A percentile compares a stretch with the other conserved stretches of the same genome.
These are phyloP conservation scores for Discostella stelligeroides DNA, from an alignment of 108 stramenopile species.

Conservation along the genomic window DNA sequence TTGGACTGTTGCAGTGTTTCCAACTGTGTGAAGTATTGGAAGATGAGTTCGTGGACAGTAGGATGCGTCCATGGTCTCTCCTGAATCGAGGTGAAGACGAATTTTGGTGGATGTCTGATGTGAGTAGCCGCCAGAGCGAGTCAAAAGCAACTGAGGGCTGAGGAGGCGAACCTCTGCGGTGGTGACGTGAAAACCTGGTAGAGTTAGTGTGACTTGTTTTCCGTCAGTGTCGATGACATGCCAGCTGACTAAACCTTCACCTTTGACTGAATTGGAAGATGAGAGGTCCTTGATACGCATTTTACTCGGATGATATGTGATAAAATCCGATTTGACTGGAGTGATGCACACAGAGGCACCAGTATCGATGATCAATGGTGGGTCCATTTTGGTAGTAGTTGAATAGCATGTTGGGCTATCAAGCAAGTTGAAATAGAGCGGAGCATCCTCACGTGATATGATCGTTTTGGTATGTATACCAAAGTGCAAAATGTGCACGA, in stretches of 20 bases:
- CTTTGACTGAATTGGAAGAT: neutral
- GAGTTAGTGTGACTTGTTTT: neutral
- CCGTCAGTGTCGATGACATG: neutral
- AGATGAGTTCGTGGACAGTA: too few relatives aligned
- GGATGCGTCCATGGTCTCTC: too few relatives aligned
- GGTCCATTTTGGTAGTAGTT: neutral
- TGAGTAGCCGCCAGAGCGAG: neutral
- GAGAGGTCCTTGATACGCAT: conserved; percentile 17
- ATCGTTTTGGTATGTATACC: too few relatives aligned
- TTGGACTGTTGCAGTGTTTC: too few relatives aligned
- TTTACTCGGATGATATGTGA: conserved; percentile 2
- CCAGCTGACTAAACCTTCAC: conserved; percentile 9
- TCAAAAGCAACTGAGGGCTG: conserved; percentile 5
- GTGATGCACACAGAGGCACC: too few relatives aligned
- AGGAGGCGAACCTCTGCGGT: conserved; percentile 6
- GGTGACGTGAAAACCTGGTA: conserved; percentile 10
- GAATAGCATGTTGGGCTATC: neutral
- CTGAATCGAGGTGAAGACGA: neutral
- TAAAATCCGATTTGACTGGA: conserved; percentile 8
- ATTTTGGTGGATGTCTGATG: neutral
- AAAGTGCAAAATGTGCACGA: too few relatives aligned
- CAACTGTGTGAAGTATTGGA: too few relatives aligned
- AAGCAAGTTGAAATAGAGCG: neutral
- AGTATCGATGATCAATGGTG: neutral
- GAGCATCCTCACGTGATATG: too few relatives aligned